Base-by-base conservation (phyloP, 1,284 basidiomycete species). In the Naganishia liquefaciens region DNA sequence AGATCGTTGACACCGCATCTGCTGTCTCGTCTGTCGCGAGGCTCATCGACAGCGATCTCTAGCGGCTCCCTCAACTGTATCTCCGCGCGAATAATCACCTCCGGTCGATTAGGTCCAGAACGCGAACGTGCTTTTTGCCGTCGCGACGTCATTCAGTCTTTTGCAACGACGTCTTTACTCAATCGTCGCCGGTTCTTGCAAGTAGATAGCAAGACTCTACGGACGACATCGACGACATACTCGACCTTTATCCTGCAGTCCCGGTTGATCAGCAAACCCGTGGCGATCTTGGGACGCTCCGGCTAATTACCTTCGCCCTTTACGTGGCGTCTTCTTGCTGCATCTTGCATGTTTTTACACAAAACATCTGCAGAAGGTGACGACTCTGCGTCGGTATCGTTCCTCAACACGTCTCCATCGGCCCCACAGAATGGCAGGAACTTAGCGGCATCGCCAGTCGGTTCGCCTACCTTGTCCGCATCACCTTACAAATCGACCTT, bases 401-500 rank as follows among this genome's bases (percentile, higher is more conserved):
- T 5, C 46, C 11, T 13, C n/a, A 21, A 11, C 19, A 4, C 2
- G n/a, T 47, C 46, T 27, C 27, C 49, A 1, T 10, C 25, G 6
- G 25, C 6, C 5, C 2, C 17, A 15, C 6, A 51, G 2, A 19
- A n/a, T 27, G 19, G n/a, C 17, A 11, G 11, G 27, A 28, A 51
- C 17, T 33, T 28, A 21, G 43, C 44, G 19, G 30, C 43, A 21
- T 58, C 55, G 28, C 55, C 55, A 4, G 37, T 30, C 3, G 11
- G 27, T 47, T 27, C 55, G 9, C 43, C 55, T 23, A 43, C 37
- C 15, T 28, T 49, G 33, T 46, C 55, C 3, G 46, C 44, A 19
- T 58, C 55, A 30, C 55, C 55, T 0, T 58, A 58, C 39, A 37
- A 33, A 33, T 58, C 55, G 27, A 44, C 55, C 13, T 58, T 58